Evolutionary conservation across 495 filamentous ascomycete genomes (phyloP), one percentile per base, ranked within the genome.

Genomic region (Letharia lupina): DNA sequence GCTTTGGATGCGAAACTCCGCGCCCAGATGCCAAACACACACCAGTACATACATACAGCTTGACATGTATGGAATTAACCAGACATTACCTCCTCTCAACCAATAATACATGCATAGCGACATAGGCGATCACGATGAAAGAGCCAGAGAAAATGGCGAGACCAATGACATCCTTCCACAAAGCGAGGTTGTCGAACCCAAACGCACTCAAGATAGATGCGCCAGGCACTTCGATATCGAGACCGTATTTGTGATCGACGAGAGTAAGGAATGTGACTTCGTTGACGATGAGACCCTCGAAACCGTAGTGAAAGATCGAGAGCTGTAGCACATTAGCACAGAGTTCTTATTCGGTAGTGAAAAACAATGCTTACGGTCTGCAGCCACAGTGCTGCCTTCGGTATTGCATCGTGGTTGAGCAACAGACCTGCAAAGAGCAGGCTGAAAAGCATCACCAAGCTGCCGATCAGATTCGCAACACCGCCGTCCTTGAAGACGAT

Each of bases 241-340:
- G 83, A 4, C 94, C 94, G 69, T 91, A 94, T 75, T 97, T 94
- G 73, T 95, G 86, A 71, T 99, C 95, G 59, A 91, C 83, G 66
- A 99, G 82, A 3, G 88, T 91, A 66, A 98, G 80, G 74, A 88
- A 91, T n/a, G 87, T 86, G 61, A 97, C 94, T 77, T 99, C 94
- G 74, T 99, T 99, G 72, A 99, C 94, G 66, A 98, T 94, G 33
- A 99, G 82, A 4, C 90, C 89, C 79, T 97, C 94, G 70, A 99
- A 98, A 4, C 87, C 94, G 73, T 96, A 99, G 74, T 99, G 94
- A 85, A 98, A 99, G 69, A 99, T 99, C 28, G 92, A 96, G n/a
- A 97, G 81, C 79, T 92, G 59, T 16, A 62, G 33, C 18, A 45
- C 0, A 64, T 77, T 67, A 76, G 74, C 48, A 57, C 40, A 37